A percentile compares a stretch with the other conserved stretches of the same genome.
Conservation (phyloP, 352 stramenopile species). For the Globisporangium viniferum region DNA sequence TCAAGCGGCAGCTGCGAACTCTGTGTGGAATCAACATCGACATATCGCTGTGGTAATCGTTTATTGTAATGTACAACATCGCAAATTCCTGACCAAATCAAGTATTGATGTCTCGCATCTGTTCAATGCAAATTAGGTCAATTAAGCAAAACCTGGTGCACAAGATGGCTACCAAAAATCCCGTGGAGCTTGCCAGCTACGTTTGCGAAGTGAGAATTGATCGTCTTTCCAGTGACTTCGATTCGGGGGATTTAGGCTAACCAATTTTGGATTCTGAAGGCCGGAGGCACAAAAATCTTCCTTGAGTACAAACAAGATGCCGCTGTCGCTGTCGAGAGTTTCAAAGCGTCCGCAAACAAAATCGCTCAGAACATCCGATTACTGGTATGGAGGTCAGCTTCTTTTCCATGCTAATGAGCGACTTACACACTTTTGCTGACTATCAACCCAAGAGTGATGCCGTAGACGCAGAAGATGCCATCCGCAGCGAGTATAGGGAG, state of each 20-base stretch:
- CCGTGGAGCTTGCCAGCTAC: constrained; percentile 30
- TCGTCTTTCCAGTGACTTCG: background rate
- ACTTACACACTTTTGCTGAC: background rate
- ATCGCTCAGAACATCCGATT: background rate
- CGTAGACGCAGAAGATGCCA: background rate
- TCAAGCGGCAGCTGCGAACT: constrained; percentile 35
- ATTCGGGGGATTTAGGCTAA: background rate
- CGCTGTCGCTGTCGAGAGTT: background rate
- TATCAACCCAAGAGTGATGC: background rate
- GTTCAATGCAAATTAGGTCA: constrained; percentile 11
- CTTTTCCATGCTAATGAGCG: background rate
- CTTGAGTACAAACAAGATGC: background rate
- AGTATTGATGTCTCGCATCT: background rate
- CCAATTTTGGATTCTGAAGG: background rate
- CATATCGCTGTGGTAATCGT: constrained; percentile 31
- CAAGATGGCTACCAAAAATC: constrained; percentile 14
- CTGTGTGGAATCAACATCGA: constrained; percentile 43
- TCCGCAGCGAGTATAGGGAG: background rate
- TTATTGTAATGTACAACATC: background rate
- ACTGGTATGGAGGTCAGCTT: background rate
- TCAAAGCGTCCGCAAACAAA: background rate
- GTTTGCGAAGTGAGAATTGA: constrained; percentile 30
- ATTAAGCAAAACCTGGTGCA: constrained; percentile 47
- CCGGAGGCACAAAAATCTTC: background rate
- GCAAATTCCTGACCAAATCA: background rate